Evolutionary conservation across 108 stramenopile genomes (phyloP), one percentile per base, ranked within the genome.

Genomic region (Pseudonitzschia multistriata): DNA sequence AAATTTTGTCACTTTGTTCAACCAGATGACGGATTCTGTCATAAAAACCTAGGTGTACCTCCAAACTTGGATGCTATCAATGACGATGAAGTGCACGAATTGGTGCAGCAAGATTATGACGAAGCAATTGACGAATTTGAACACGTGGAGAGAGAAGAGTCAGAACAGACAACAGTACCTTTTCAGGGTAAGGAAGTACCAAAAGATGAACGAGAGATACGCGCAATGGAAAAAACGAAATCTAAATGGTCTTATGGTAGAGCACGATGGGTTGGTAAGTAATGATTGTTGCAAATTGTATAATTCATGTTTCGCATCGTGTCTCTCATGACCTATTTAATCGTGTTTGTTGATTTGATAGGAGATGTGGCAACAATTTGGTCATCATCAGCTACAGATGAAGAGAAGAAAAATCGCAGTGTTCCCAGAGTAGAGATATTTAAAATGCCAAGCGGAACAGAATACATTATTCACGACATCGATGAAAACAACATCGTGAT

Each of bases 391-490:
- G 86, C 89, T 15, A 77, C 89, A 3, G 73, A 83, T 35, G 88
- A 93, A 37, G 67, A 93, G 40, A 93, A 87, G n/a, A 73, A 33
- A 24, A 53, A 68, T 6, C 75, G 85, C 54, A 77, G 61, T 49
- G 79, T 78, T 28, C 84, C 85, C 21, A 82, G 89, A 17, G 85
- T 87, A 3, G 88, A 90, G 60, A 87, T 89, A 53, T 93, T 90
- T 67, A 88, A 91, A 80, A 89, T 94, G 88, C 85, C 93, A 0
- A 88, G 93, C 53, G 93, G 90, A 2, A 86, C 87, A 14, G 88
- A 91, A 65, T 94, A 91, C 66, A 83, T 91, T 53, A 73, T 94
- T 47, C 93, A 94, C 66, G 93, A 94, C 54, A 80, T 94, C 67
- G 78, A 91, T 52, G 80, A 80, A 34, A 81, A 86, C 61, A 89